phyloP scores from a whole-genome alignment of 148 eudicot species.

The Cornus controversa region DNA sequence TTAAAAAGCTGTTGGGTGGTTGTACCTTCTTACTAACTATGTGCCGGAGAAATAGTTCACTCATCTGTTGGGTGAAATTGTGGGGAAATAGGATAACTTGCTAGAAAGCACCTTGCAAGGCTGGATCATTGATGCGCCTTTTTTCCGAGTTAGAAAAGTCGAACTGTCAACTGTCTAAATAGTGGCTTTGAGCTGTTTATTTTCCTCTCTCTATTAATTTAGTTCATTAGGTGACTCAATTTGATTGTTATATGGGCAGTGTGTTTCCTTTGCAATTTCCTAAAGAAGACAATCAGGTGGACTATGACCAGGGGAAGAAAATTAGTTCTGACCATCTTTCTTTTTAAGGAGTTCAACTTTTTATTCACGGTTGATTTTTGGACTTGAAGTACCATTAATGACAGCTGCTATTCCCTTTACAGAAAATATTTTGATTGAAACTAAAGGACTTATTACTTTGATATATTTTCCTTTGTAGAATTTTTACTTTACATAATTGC shows the following conservation, averaged over 20 bases:
- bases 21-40: background rate
- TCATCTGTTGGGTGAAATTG: background rate
- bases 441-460: no score
- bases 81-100: background rate
- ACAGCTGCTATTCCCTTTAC: no score
- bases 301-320: background rate
- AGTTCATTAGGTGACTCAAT: background rate
- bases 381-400: no score
- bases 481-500: no score
- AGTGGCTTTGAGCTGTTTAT: no score
- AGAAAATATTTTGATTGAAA: no score
- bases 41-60: background rate
- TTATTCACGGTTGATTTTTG: no score
- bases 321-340: background rate
- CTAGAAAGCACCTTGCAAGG: background rate
- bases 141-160: background rate
- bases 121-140: background rate
- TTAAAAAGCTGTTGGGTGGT: no score
- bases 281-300: background rate
- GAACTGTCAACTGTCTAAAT: background rate
- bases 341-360: background rate
- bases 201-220: no score
- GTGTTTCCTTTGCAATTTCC: background rate
- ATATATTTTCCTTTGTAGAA: no score
- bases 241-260: background rate